Percentiles rank a stretch among this genome's conserved stretches.
Evolutionary conservation across 2,329 filamentous ascomycete species (phyloP).

Genomic region (Exophiala viscosa): DNA sequence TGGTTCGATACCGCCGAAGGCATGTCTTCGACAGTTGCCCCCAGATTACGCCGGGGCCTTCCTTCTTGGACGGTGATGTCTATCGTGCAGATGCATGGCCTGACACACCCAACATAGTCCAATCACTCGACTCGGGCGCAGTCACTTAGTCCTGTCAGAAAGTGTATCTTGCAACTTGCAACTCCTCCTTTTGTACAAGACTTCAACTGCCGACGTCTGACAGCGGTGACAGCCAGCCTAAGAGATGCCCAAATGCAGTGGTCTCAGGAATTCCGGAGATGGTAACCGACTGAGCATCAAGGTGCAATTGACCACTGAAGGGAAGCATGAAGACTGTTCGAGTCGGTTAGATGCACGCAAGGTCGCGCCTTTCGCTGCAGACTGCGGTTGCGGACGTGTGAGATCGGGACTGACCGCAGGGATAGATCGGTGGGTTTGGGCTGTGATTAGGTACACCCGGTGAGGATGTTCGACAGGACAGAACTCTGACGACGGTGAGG

Average conservation of each 20-base stretch:
- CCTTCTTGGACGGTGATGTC: constrained; percentile 22
- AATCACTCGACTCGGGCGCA: not conserved
- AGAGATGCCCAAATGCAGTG: not conserved
- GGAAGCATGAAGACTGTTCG: not conserved
- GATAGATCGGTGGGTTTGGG: not conserved
- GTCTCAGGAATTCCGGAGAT: not conserved
- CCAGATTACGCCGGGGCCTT: constrained; percentile 17
- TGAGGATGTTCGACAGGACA: too few relatives aligned
- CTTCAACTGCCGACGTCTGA: not conserved
- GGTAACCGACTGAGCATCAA: too few relatives aligned
- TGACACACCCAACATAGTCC: constrained; percentile 8
- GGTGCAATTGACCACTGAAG: too few relatives aligned
- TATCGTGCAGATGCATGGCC: constrained; percentile 23
- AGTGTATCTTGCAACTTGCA: not conserved
- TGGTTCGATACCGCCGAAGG: constrained; percentile 22
- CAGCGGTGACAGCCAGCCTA: not conserved
- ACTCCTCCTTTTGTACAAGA: constrained; percentile 11
- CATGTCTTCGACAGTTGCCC: constrained; percentile 17
- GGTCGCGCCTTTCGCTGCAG: not conserved
- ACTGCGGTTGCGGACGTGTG: not conserved
- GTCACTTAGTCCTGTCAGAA: constrained; percentile 3
- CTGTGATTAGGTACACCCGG: too few relatives aligned
- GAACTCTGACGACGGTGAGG: not conserved
- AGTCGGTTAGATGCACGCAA: not conserved
- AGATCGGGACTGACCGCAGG: not conserved